Evolutionary conservation across 169 alveolate genomes (phyloP).

Genomic region (Eimeria falciformis): DNA sequence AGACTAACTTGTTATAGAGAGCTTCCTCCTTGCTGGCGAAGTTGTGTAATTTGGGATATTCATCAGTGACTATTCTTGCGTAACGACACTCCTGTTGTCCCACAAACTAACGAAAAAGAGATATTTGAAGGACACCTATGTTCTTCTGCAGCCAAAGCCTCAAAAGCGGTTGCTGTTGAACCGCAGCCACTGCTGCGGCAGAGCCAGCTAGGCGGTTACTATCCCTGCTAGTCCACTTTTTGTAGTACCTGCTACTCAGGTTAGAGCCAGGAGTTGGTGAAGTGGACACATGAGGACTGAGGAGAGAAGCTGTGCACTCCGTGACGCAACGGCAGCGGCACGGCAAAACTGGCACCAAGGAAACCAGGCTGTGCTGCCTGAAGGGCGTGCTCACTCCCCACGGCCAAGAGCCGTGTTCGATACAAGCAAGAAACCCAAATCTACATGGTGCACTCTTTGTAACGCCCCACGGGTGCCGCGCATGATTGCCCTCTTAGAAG

Average conservation of each 20-base stretch:
- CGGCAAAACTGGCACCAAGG: not conserved
- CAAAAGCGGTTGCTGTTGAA: constrained; percentile 70
- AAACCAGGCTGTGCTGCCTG: constrained; percentile 55
- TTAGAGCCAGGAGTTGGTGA: constrained; percentile 16
- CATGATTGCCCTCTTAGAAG: constrained; percentile 53
- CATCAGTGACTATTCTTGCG: too few relatives aligned
- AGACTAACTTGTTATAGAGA: too few relatives aligned
- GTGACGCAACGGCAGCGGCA: constrained; percentile 61
- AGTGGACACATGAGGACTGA: constrained; percentile 65
- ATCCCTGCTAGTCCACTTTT: constrained; percentile 70
- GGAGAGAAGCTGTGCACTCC: constrained; percentile 66
- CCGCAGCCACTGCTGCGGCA: constrained; percentile 70
- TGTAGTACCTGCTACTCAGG: constrained; percentile 56
- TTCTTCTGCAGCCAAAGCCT: constrained; percentile 59
- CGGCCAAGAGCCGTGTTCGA: constrained; percentile 26
- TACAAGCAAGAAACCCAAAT: constrained; percentile 55
- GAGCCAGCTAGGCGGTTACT: constrained; percentile 56
- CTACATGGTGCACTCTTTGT: constrained; percentile 15
- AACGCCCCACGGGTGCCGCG: constrained; percentile 20
- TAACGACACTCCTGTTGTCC: too few relatives aligned
- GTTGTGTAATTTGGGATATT: too few relatives aligned
- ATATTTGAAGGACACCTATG: not conserved
- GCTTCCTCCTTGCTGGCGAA: too few relatives aligned
- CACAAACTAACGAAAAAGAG: constrained; percentile 58
- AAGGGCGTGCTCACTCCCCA: constrained; percentile 42